Base-by-base conservation (phyloP, 179 eudicot genomes). In the Beta macrorhiza region DNA sequence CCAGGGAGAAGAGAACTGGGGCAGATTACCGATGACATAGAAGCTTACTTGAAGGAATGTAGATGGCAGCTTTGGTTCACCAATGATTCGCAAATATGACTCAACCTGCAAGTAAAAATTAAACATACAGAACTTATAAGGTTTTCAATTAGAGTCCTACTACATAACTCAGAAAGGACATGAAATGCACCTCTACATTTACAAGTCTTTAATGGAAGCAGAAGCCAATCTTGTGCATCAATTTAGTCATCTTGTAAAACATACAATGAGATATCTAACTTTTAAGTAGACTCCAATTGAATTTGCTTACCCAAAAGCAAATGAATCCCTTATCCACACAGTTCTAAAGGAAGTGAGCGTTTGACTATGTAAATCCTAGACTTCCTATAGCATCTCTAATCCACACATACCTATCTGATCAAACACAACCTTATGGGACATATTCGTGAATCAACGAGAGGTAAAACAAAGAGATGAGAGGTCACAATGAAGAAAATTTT, bases 11-110 rank as follows among this genome's bases (percentile, higher is more conserved):
- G 63, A 53, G 5, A 74, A 42, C 82, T 15, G 67, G 56, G 61
- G 64, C 72, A 22, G 44, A 22, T 4, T 64, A 76, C 19, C 19
- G 37, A 69, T 37, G 71, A 25, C 16, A 67, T 12, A 58, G 49
- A 78, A 81, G 86, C 87, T 59, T 88, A 94, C 99, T 87, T 94
- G 99, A 47, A 96, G 93, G 80, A 96, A 96, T 79, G 91, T 88
- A 63, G 99, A 96, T 74, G 99, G 98, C 58, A 96, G 93, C 84
- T 96, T 96, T 20, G 97, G 99, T 85, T 91, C 96, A 78, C 94
- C 99, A 84, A 94, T 85, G 56, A 96, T 86, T 72, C 85, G 88
- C 83, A 96, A 86, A 81, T 96, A 94, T 37, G 99, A 96, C 83
- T 90, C 98, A 80, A 93, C 99, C 99, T 96, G 92, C 85, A 80